Percentiles rank a stretch among this genome's conserved stretches.
Conservation (phyloP, 1,139 yeast genomes). For the Candida sanyaensis region DNA sequence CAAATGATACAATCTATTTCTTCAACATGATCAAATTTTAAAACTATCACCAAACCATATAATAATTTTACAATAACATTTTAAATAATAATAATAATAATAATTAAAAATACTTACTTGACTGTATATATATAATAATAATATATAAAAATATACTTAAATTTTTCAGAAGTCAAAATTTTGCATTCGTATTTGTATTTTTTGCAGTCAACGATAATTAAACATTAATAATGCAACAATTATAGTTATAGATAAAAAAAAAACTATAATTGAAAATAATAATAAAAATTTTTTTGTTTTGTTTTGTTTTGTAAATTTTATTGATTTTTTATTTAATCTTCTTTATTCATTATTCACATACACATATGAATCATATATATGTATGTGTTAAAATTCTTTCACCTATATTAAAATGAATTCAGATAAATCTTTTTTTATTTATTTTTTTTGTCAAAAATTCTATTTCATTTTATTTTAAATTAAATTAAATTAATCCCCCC, state of each 20-base stretch:
- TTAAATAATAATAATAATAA: neutral
- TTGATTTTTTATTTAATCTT: neutral
- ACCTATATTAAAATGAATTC: too few species aligned
- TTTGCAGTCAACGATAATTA: neutral
- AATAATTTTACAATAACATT: neutral
- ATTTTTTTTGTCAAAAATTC: neutral
- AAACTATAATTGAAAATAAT: neutral
- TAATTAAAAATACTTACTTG: neutral
- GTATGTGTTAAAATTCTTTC: neutral
- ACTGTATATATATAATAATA: neutral
- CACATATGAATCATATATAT: too few species aligned
- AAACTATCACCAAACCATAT: neutral
- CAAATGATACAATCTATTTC: too few species aligned
- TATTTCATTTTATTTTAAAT: neutral
- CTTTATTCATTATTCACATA: neutral
- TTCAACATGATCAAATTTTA: neutral
- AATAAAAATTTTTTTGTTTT: too few species aligned
- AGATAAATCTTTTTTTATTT: neutral
- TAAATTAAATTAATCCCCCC: neutral
- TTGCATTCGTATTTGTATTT: too few species aligned
- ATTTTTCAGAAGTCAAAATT: too few species aligned
- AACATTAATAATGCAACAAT: slow-evolving; percentile 2
- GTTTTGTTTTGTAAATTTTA: too few species aligned
- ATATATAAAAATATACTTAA: neutral
- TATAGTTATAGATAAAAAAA: neutral